Percentiles rank a stretch among this genome's conserved stretches.
These are phyloP conservation scores for Babjeviella inositovora DNA, from an alignment of 805 yeast species.

Conservation along the genomic window DNA sequence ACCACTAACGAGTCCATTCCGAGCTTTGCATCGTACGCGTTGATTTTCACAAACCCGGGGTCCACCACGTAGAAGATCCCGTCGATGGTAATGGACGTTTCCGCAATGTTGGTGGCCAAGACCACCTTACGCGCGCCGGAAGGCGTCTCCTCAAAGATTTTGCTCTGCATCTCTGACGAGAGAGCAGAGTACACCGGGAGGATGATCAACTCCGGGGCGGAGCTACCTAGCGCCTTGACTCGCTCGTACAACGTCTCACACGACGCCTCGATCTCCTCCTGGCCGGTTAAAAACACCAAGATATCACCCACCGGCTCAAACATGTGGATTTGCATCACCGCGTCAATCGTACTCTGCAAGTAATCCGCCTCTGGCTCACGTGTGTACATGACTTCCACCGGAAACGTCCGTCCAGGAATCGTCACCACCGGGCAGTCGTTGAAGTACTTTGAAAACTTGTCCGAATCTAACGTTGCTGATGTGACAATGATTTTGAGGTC, in stretches of 20 bases:
- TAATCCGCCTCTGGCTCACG: constrained; percentile 79
- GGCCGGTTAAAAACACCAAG: constrained; percentile 76
- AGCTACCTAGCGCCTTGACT: constrained; percentile 44
- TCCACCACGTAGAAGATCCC: constrained; percentile 87
- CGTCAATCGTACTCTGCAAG: constrained; percentile 66
- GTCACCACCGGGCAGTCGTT: constrained; percentile 65
- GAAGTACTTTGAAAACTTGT: constrained; percentile 71
- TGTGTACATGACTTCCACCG: constrained; percentile 74
- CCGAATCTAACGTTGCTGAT: constrained; percentile 85
- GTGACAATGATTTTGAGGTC: constrained; percentile 69
- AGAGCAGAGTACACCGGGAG: constrained; percentile 84
- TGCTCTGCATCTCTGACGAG: constrained; percentile 81
- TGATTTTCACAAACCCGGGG: constrained; percentile 87
- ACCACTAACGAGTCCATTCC: constrained; percentile 86
- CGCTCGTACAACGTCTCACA: constrained; percentile 59
- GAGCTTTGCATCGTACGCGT: constrained; percentile 71
- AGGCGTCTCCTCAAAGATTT: constrained; percentile 84
- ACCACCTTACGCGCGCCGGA: constrained; percentile 73
- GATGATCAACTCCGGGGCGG: constrained; percentile 50
- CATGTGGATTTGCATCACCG: constrained; percentile 75
- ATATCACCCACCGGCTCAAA: constrained; percentile 71
- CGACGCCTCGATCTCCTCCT: constrained; percentile 87
- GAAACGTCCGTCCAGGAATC: constrained; percentile 84
- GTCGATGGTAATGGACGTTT: constrained; percentile 91
- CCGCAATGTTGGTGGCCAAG: constrained; percentile 93